These are phyloP conservation scores for Zea mays DNA, from an alignment of 176 grass and related monocot genomes.

Conservation along the genomic window DNA sequence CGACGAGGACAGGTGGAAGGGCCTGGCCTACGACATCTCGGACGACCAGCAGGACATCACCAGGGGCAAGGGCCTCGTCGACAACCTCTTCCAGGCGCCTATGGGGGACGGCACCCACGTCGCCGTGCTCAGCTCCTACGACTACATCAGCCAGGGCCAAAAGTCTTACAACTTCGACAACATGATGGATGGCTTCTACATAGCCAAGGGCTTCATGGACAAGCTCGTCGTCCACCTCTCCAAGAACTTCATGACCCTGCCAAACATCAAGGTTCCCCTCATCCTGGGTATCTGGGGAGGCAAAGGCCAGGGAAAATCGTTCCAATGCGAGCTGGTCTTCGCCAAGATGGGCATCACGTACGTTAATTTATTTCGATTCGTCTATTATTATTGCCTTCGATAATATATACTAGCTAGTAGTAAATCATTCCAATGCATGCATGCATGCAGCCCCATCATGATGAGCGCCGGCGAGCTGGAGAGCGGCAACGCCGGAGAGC, in stretches of 20 bases:
- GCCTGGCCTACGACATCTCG: conserved; percentile 60
- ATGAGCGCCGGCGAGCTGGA: conserved; percentile 98
- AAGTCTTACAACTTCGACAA: conserved; percentile 59
- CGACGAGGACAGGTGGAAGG: conserved; percentile 48
- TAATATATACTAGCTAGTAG: background rate
- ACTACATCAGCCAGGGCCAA: conserved; percentile 86
- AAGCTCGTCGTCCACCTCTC: conserved; percentile 90
- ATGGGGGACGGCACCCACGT: conserved; percentile 80
- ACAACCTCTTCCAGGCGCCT: conserved; percentile 83
- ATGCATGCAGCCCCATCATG: conserved; percentile 72
- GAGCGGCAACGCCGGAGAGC: conserved; percentile 95
- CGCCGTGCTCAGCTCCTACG: conserved; percentile 81
- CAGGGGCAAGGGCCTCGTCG: conserved; percentile 75
- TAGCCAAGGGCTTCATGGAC: conserved; percentile 90
- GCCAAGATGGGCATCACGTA: conserved; percentile 96
- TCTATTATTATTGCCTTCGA: too few relatives aligned
- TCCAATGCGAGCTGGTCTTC: conserved; percentile 95
- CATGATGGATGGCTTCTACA: conserved; percentile 72
- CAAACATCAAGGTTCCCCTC: conserved; percentile 96
- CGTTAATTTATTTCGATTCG: background rate
- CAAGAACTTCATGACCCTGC: conserved; percentile 98
- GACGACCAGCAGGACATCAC: conserved; percentile 99
- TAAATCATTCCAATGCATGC: too few relatives aligned
- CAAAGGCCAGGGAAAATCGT: conserved; percentile 99
- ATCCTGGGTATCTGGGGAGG: conserved; percentile 99